Evolutionary conservation across 1,284 basidiomycete species (phyloP), one percentile per base, ranked within the genome.

Genomic region (Irpex sp.): DNA sequence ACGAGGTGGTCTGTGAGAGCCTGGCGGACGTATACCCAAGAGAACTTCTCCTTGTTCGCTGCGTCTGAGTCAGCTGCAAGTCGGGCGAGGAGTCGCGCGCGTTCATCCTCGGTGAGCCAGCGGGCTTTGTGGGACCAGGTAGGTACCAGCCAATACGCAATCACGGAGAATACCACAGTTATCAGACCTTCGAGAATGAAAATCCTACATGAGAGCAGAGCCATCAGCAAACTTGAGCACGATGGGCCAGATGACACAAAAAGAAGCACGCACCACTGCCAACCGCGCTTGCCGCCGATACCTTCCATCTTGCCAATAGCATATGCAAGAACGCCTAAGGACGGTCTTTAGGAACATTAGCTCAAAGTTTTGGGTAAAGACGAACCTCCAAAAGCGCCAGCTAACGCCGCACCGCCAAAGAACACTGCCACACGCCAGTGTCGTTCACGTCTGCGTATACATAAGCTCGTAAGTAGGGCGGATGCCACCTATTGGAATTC

Each of bases 341-440:
- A 61, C 0, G 3, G 5, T 33, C 7, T 33, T 33, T 7, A 33
- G 28, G 28, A 7, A 33, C 28, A 33, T 33, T 7, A 7, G 28
- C 6, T 33, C 6, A 7, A 33, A 33, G 28, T 33, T 3, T 33
- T 33, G 28, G 28, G 6, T 48, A 6, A 39, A 48, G 10, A 49
- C 12, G n/a, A 36, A 69, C 85, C 84, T 2, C 82, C 83, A 67
- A 87, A 87, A 0, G 84, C 83, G 1, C 84, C 65, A 0, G 84
- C 80, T 33, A 86, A 71, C 0, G 83, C 82, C 19, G 83, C 79
- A 0, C 80, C 76, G 2, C 80, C 80, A 67, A 84, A 85, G 75
- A 86, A 85, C 21, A 79, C 73, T 5, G 82, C 66, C 7, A 67
- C 62, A 12, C 67, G 63, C 33, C 64, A 64, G 47, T 63, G 63